Conservation (phyloP, 2,329 filamentous ascomycete genomes). For the Colletotrichum simmondsii region DNA sequence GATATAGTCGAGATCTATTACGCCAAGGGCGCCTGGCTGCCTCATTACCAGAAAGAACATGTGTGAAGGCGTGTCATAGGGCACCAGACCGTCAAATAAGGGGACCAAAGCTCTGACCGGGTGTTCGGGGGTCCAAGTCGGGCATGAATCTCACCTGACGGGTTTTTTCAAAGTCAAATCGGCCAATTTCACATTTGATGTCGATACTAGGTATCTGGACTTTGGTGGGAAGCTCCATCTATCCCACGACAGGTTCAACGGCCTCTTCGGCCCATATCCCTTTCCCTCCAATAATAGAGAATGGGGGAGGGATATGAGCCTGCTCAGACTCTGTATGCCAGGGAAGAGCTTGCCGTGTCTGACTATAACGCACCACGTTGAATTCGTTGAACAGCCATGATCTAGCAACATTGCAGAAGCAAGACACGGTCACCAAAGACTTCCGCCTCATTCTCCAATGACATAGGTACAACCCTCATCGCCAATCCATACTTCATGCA, state of each 20-base stretch:
- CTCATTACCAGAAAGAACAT: not conserved
- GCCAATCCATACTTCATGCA: slow-evolving; percentile 79
- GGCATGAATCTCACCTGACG: not conserved
- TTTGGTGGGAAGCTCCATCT: not conserved
- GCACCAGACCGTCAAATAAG: not conserved
- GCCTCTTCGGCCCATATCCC: not conserved
- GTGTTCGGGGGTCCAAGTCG: slow-evolving; percentile 15
- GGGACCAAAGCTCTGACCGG: slow-evolving; percentile 26
- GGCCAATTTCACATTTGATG: not conserved
- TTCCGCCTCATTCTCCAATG: slow-evolving; percentile 63
- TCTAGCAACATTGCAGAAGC: not conserved
- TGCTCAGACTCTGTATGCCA: not conserved
- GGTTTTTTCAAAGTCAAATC: slow-evolving; percentile 1
- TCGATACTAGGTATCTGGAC: not conserved
- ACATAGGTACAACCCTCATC: slow-evolving; percentile 74
- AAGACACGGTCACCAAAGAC: not conserved
- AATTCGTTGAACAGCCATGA: not conserved
- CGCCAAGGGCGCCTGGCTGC: too few species aligned
- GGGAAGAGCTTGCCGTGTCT: not conserved
- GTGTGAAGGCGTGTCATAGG: not conserved
- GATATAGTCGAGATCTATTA: too few species aligned
- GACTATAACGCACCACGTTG: too few species aligned
- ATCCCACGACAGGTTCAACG: not conserved
- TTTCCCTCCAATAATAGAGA: not conserved
- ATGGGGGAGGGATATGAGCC: not conserved